Percentiles rank a stretch among this genome's conserved stretches.
phyloP scores from a whole-genome alignment of 2,329 filamentous ascomycete species.

The Xylaria arbuscula region DNA sequence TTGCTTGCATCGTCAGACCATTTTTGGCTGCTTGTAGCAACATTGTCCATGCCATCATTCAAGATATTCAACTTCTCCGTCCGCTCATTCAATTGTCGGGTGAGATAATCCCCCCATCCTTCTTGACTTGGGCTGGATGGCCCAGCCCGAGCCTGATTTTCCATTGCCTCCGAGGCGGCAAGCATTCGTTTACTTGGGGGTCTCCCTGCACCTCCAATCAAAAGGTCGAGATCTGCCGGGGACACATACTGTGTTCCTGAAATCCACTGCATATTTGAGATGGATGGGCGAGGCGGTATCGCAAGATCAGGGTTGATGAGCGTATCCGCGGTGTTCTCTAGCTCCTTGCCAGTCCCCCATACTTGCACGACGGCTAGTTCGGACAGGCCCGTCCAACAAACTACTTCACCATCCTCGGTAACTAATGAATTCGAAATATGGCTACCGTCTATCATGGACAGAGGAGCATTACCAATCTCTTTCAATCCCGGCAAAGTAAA shows the following conservation, averaged over 20 bases:
- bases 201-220: constrained; percentile 89
- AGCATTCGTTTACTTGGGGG: constrained; percentile 91
- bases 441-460: constrained; percentile 78
- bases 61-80: constrained; percentile 88
- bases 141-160: constrained; percentile 65
- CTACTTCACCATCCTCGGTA: constrained; percentile 80
- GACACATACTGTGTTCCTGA: constrained; percentile 93
- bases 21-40: constrained; percentile 82
- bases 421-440: constrained; percentile 78
- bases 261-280: constrained; percentile 96
- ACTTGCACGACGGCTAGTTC: constrained; percentile 86
- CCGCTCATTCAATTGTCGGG: constrained; percentile 86
- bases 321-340: constrained; percentile 74
- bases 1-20: constrained; percentile 92
- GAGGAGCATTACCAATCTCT: constrained; percentile 76
- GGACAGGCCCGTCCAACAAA: constrained; percentile 89
- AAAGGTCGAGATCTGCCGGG: constrained; percentile 84
- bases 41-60: constrained; percentile 83
- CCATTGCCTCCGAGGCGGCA: constrained; percentile 80
- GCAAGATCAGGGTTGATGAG: constrained; percentile 81
- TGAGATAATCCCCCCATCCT: constrained; percentile 82
- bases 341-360: constrained; percentile 78
- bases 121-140: constrained; percentile 61
- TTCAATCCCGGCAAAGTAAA: constrained; percentile 90
- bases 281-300: constrained; percentile 86